Base-by-base conservation (phyloP, 805 yeast genomes). In the Hanseniaspora osmophila region DNA sequence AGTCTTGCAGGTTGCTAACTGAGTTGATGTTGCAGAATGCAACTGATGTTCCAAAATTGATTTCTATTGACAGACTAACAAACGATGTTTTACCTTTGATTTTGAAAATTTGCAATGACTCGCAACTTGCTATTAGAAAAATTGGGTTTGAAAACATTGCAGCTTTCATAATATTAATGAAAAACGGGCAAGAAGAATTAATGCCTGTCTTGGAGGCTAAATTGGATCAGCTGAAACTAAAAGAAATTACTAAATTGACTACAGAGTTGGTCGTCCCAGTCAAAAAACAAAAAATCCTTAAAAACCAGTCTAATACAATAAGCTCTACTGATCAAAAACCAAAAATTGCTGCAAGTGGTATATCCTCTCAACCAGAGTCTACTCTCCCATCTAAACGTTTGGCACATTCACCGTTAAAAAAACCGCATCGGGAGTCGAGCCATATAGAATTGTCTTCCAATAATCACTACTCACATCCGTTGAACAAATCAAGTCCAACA, bases 91-190 rank as follows among this genome's bases (percentile, higher is more conserved):
- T 79, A 64, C 73, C 68, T 1, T 60, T 66, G 1, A 72, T 78
- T 1, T 67, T 74, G 9, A 84, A 80, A 54, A 66, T 84, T n/a
- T 71, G 86, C 38, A 68, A 75, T 37, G 98, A 92, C 52, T 78
- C 94, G 0, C 84, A 81, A 57, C 94, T 86, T 42, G 84, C 90
- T 1, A 80, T 84, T 2, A 75, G 98, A 57, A 74, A 78, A 43
- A 77, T 79, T 4, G 81, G 90, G 0, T 80, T 86, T 40, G 84
- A 80, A 54, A 69, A 79, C 52, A 71, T 87, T 33, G 97, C 96
- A 6, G 77, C 84, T 0, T 61, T 87, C 43, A 80, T 84, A 80
- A 85, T 83, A 60, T 72, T 86, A n/a, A 70, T 79, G 6, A 32
- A 22, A 17, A 38, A 44, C 12, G 96, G 95, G 0, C 81, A 76